phyloP scores from a whole-genome alignment of 2,329 filamentous ascomycete species.

The Arthrobotrys sphaeroides region DNA sequence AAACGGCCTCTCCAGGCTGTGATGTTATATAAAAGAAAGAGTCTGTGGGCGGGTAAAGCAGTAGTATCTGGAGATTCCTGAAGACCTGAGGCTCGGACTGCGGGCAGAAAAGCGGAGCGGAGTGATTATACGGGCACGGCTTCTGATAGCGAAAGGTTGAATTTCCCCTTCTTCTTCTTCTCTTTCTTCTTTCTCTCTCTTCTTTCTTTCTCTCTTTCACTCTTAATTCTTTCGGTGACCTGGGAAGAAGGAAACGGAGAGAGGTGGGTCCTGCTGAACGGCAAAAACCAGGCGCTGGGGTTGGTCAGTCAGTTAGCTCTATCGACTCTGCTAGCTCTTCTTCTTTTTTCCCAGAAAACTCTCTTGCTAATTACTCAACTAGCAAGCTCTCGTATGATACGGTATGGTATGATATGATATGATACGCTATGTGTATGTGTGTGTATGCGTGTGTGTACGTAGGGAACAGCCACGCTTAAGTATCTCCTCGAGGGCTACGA shows the following conservation, averaged over 20 bases:
- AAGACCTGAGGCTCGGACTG: slow-evolving; percentile 35
- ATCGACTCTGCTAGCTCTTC: slow-evolving; percentile 33
- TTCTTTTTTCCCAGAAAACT: slow-evolving; percentile 1
- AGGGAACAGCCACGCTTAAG: no score
- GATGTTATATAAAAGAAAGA: background rate
- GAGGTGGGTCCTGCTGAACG: slow-evolving; percentile 53
- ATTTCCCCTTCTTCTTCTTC: background rate
- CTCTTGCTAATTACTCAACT: background rate
- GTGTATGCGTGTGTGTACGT: slow-evolving; percentile 20
- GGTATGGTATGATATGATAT: no score
- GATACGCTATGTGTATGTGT: no score
- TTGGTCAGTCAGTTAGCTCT: no score
- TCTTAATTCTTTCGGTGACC: slow-evolving; percentile 12
- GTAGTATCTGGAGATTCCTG: background rate
- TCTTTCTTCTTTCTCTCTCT: background rate
- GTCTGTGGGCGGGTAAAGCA: background rate
- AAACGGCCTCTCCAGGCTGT: no score
- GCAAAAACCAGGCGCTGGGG: slow-evolving; percentile 50
- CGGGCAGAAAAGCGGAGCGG: slow-evolving; percentile 12
- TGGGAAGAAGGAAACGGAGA: slow-evolving; percentile 44
- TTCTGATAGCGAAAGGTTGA: slow-evolving; percentile 34
- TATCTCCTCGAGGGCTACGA: slow-evolving; percentile 7
- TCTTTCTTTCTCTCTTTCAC: background rate
- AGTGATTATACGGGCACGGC: slow-evolving; percentile 8
- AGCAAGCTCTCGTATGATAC: slow-evolving; percentile 19